Percentiles rank a stretch among this genome's conserved stretches.
Evolutionary conservation across 164 flowering plant species (phyloP).

Genomic region (Liquidambar formosana): DNA sequence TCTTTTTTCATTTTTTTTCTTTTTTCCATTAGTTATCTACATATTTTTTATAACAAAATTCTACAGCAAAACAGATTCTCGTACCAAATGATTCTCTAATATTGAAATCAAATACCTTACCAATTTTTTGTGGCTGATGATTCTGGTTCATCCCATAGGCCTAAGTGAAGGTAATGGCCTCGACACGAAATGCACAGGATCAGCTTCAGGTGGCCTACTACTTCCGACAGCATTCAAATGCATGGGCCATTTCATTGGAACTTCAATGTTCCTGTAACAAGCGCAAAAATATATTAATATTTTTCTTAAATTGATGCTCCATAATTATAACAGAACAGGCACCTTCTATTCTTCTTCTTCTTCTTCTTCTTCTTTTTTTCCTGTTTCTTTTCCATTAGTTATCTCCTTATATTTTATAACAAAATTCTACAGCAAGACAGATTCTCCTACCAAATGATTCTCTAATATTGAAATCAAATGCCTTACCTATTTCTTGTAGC

Average conservation of each 20-base stretch:
- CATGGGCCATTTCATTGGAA: constrained; percentile 19
- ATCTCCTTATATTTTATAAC: too few species aligned
- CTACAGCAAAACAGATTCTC: too few species aligned
- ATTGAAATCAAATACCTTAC: too few species aligned
- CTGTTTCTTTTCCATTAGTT: not conserved
- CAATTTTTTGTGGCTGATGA: too few species aligned
- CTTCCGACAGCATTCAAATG: not conserved
- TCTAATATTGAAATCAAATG: too few species aligned
- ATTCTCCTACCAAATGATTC: not conserved
- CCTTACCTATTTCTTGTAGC: too few species aligned
- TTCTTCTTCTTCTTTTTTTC: not conserved
- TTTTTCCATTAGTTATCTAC: too few species aligned
- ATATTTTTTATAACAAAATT: too few species aligned
- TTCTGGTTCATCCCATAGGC: constrained; percentile 5
- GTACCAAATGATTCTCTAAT: not conserved
- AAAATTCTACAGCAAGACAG: too few species aligned
- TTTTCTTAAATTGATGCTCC: not conserved
- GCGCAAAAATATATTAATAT: not conserved
- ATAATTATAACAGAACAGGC: too few species aligned
- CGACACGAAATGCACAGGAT: not conserved
- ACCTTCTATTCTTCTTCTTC: too few species aligned
- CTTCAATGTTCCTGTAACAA: constrained; percentile 7
- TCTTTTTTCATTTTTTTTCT: too few species aligned
- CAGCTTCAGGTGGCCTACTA: not conserved
- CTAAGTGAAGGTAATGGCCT: constrained; percentile 5